Evolutionary conservation across 352 stramenopile species (phyloP).

Genomic region (Pythium monospermum): DNA sequence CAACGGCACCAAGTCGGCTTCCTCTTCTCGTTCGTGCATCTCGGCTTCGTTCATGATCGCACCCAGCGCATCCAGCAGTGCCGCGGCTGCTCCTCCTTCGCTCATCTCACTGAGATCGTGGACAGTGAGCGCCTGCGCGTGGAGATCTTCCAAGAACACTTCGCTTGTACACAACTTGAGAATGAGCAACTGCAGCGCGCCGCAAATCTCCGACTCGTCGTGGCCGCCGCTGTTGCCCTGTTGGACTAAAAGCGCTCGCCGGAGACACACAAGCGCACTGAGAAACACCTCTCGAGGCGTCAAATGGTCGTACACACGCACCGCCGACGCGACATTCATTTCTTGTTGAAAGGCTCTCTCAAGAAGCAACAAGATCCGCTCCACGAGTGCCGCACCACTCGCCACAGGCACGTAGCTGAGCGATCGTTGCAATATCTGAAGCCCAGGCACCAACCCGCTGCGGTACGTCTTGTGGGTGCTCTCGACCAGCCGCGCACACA

Average conservation of each 20-base stretch:
- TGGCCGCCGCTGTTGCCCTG: slow-evolving; percentile 15
- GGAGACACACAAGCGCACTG: slow-evolving; percentile 62
- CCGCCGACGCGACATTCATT: slow-evolving; percentile 47
- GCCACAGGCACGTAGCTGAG: slow-evolving; percentile 36
- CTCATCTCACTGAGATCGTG: slow-evolving; percentile 51
- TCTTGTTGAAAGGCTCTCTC: slow-evolving; percentile 76
- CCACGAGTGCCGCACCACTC: slow-evolving; percentile 32
- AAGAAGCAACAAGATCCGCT: slow-evolving; percentile 51
- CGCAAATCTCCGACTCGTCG: slow-evolving; percentile 20
- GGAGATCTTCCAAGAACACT: slow-evolving; percentile 63
- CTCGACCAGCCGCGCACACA: slow-evolving; percentile 63
- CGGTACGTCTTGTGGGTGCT: slow-evolving; percentile 79
- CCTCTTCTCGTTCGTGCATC: slow-evolving; percentile 67
- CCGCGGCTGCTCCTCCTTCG: slow-evolving; percentile 49
- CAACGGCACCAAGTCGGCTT: slow-evolving; percentile 56
- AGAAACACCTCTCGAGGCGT: slow-evolving; percentile 77
- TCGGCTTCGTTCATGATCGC: slow-evolving; percentile 65
- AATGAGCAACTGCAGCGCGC: slow-evolving; percentile 46
- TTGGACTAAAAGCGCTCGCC: slow-evolving; percentile 55
- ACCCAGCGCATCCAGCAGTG: slow-evolving; percentile 52
- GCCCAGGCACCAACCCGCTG: slow-evolving; percentile 52
- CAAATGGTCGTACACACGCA: slow-evolving; percentile 65
- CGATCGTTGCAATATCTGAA: slow-evolving; percentile 61
- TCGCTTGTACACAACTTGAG: slow-evolving; percentile 72
- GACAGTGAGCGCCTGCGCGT: slow-evolving; percentile 39